Evolutionary conservation across 164 flowering plant species (phyloP).

Genomic region (Nelumbo lutea): DNA sequence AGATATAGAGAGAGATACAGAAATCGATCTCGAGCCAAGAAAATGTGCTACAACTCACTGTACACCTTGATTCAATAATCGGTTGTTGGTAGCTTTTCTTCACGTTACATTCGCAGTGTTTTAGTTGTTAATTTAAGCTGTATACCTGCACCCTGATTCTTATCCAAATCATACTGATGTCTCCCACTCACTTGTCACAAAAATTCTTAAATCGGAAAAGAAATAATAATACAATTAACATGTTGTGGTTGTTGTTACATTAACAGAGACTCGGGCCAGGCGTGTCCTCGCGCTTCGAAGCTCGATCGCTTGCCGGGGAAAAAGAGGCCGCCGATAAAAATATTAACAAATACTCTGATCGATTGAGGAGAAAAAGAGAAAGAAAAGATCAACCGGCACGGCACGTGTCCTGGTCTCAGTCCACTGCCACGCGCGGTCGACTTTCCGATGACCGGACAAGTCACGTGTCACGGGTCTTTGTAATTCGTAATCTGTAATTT

Average conservation of each 20-base stretch:
- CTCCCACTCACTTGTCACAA: slow-evolving; percentile 24
- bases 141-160: slow-evolving; percentile 21
- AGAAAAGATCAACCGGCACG: slow-evolving; percentile 22
- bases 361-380: no score
- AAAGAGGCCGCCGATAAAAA: slow-evolving; percentile 32
- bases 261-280: background rate
- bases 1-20: no score
- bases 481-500: no score
- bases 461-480: slow-evolving; percentile 50
- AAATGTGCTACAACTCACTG: no score
- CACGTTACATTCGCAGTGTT: no score
- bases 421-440: slow-evolving; percentile 13
- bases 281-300: slow-evolving; percentile 26
- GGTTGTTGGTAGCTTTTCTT: no score
- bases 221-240: background rate
- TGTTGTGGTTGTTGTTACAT: no score
- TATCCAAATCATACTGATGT: slow-evolving; percentile 25
- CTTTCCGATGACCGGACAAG: slow-evolving; percentile 22
- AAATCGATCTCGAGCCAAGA: no score
- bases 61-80: no score
- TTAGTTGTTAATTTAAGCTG: no score
- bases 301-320: slow-evolving; percentile 40
- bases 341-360: no score
- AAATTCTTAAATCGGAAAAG: no score
- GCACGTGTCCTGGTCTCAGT: slow-evolving; percentile 41